A percentile compares a stretch with the other conserved stretches of the same genome.
phyloP scores from a whole-genome alignment of 2,329 filamentous ascomycete genomes.

The Alternaria consortialis region DNA sequence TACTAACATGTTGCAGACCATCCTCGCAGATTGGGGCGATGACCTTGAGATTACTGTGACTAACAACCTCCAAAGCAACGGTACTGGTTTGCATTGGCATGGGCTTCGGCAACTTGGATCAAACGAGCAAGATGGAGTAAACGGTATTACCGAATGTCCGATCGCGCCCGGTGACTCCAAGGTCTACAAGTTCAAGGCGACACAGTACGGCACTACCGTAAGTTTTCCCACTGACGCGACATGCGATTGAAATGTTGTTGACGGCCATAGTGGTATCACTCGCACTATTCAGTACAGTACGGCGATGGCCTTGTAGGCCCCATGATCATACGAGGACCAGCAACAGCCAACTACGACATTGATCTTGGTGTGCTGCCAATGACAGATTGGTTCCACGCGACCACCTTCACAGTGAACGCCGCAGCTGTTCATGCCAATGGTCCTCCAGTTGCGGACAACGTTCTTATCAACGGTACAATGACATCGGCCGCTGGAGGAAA shows the following conservation, averaged over 20 bases:
- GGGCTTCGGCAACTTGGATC: conserved; percentile 57
- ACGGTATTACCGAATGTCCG: conserved; percentile 70
- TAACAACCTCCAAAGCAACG: conserved; percentile 53
- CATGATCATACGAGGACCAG: conserved; percentile 54
- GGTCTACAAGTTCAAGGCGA: conserved; percentile 47
- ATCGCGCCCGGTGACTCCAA: conserved; percentile 65
- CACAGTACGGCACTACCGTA: conserved; percentile 48
- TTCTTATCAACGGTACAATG: conserved; percentile 66
- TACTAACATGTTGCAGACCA: conserved; percentile 47
- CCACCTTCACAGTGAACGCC: conserved; percentile 43
- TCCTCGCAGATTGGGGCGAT: conserved; percentile 55
- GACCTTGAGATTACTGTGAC: conserved; percentile 51
- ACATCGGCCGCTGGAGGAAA: conserved; percentile 42
- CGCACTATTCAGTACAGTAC: conserved; percentile 54
- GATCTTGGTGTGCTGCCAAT: conserved; percentile 55
- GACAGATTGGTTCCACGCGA: conserved; percentile 47
- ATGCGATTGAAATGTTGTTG: conserved; percentile 24
- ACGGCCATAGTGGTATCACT: conserved; percentile 58
- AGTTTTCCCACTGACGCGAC: conserved; percentile 2
- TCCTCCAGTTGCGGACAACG: conserved; percentile 58
- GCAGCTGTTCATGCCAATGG: conserved; percentile 48
- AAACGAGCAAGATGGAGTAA: conserved; percentile 57
- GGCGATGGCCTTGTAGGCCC: conserved; percentile 54
- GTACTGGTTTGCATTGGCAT: conserved; percentile 63
- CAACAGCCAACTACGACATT: conserved; percentile 53